Base-by-base conservation (phyloP, 257 asterid genomes). In the Fraxinus anomala region DNA sequence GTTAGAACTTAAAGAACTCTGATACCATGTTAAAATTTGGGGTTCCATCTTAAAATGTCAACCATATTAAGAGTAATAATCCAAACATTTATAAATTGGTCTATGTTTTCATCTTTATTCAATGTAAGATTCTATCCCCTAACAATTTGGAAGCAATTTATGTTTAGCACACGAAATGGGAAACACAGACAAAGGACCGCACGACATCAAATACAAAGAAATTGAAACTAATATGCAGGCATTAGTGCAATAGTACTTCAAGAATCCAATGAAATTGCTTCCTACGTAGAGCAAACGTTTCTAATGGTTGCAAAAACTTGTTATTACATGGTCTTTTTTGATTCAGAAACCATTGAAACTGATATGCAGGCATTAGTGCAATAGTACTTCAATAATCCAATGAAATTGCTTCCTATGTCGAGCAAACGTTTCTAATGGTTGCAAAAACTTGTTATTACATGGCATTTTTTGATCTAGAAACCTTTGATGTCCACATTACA, bases 351-450 rank as follows among this genome's bases (percentile, higher is more conserved):
- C 10, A 79, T 85, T 5, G 84, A 70, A n/a, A n/a, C n/a, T n/a
- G n/a, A n/a, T n/a, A n/a, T n/a, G n/a, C n/a, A n/a, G n/a, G n/a
- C n/a, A n/a, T n/a, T 87, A 28, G 81, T 79, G 72, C 79, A 84
- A 16, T 44, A 17, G 87, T 87, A 3, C 63, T 84, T 1, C 73
- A 66, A 56, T 61, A 54, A 66, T 73, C 82, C 9, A 82, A 4
- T 24, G 85, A 79, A 49, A 63, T 83, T 51, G 63, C 65, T 61
- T 31, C 68, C 51, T 73, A 79, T 49, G 75, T 77, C 44, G 85
- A 83, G 85, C 86, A 85, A 81, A 76, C 86, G 74, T 87, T 87
- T 83, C 31, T 87, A 6, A 69, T 66, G 5, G 86, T 87, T 30
- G 86, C 84, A 8, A 85, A 81, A 74, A 74, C 86, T 0, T 84